These are phyloP conservation scores for Monilinia vaccinii-corymbosi DNA, from an alignment of 2,329 filamentous ascomycete genomes.

Conservation along the genomic window DNA sequence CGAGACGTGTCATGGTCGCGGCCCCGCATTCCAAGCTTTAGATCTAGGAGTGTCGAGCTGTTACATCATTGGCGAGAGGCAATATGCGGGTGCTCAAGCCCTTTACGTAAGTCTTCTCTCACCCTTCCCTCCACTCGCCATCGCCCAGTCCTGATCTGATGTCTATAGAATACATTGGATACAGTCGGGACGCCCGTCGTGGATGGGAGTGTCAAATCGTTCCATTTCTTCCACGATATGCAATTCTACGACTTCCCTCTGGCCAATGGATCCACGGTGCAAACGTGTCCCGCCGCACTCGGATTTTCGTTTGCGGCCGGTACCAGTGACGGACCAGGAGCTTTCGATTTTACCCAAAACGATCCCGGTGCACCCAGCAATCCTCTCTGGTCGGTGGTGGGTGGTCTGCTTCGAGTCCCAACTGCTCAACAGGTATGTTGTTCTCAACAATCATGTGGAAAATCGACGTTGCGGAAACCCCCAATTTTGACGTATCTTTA, in stretches of 20 bases:
- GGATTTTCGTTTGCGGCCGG: slow-evolving; percentile 89
- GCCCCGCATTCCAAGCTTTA: slow-evolving; percentile 56
- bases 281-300: slow-evolving; percentile 76
- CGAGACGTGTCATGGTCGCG: slow-evolving; percentile 62
- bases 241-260: slow-evolving; percentile 65
- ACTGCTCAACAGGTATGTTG: slow-evolving; percentile 36
- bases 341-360: slow-evolving; percentile 87
- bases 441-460: background rate
- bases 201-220: slow-evolving; percentile 62
- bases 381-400: slow-evolving; percentile 65
- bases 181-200: slow-evolving; percentile 37
- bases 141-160: background rate
- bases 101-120: slow-evolving; percentile 39
- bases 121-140: background rate
- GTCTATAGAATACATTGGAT: slow-evolving; percentile 22
- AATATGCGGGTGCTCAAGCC: slow-evolving; percentile 49
- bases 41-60: slow-evolving; percentile 67
- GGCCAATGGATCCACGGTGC: slow-evolving; percentile 59
- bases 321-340: slow-evolving; percentile 82
- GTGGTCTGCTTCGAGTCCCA: slow-evolving; percentile 60
- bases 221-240: slow-evolving; percentile 81
- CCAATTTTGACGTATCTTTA: background rate
- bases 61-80: slow-evolving; percentile 65
- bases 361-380: slow-evolving; percentile 57
- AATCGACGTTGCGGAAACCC: background rate